Conservation (phyloP, 352 stramenopile species). For the Pythium insidiosum region DNA sequence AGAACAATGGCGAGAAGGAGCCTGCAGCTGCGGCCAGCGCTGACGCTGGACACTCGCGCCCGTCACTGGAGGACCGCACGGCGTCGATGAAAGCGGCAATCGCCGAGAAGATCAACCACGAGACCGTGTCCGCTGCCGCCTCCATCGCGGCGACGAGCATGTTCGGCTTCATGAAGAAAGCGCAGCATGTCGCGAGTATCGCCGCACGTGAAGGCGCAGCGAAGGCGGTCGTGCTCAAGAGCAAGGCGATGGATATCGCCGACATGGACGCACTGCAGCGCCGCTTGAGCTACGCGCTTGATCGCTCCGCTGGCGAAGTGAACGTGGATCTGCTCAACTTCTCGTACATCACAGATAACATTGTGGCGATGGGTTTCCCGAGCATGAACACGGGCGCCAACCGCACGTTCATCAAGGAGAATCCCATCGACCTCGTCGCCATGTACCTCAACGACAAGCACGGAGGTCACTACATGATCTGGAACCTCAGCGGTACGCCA, state of each 20-base stretch:
- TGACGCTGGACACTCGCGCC: constrained; percentile 3
- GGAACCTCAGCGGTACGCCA: constrained; percentile 92
- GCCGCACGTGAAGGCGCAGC: constrained; percentile 67
- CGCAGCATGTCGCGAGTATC: constrained; percentile 58
- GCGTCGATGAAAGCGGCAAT: constrained; percentile 49
- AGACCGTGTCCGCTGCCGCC: constrained; percentile 53
- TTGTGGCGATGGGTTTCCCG: constrained; percentile 90
- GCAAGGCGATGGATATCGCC: constrained; percentile 61
- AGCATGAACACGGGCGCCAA: constrained; percentile 79
- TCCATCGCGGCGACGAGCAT: constrained; percentile 62
- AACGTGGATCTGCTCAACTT: constrained; percentile 88
- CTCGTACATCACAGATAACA: constrained; percentile 82
- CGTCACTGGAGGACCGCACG: constrained; percentile 31
- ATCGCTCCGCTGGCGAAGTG: constrained; percentile 68
- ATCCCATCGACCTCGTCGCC: constrained; percentile 87
- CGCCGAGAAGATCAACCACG: constrained; percentile 58
- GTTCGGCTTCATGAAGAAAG: constrained; percentile 82
- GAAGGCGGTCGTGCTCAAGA: constrained; percentile 68
- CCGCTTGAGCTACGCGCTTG: constrained; percentile 67
- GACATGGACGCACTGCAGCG: constrained; percentile 85
- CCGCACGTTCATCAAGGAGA: constrained; percentile 72
- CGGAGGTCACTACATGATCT: constrained; percentile 96
- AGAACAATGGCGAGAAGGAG: background rate
- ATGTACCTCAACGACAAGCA: constrained; percentile 94
- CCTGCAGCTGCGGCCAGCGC: background rate